Evolutionary conservation across 1,284 basidiomycete species (phyloP).

Genomic region (Xanthoconium separans): DNA sequence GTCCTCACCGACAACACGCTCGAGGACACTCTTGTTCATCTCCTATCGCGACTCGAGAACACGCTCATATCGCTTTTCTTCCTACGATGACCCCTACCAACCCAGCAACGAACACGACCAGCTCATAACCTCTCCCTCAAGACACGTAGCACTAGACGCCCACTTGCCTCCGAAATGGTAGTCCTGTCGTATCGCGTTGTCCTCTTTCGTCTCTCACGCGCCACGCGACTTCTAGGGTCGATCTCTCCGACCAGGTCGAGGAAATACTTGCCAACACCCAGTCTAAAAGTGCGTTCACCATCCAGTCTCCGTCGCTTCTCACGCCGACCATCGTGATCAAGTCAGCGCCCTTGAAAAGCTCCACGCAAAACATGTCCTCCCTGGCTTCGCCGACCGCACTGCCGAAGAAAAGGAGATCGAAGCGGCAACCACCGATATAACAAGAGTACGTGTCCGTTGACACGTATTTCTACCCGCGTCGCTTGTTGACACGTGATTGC

Average conservation of each 20-base stretch:
- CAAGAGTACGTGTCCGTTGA: constrained; percentile 54
- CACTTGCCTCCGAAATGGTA: constrained; percentile 74
- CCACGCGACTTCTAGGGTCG: constrained; percentile 64
- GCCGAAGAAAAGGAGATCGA: constrained; percentile 96
- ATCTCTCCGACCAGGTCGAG: constrained; percentile 86
- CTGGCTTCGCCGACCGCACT: constrained; percentile 93
- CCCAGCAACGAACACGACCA: constrained; percentile 66
- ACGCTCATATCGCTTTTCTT: constrained; percentile 43
- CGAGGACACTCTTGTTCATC: constrained; percentile 90
- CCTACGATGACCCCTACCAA: constrained; percentile 43
- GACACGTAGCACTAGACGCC: constrained; percentile 58
- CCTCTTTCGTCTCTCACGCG: constrained; percentile 10
- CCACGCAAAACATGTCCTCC: constrained; percentile 93
- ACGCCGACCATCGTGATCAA: constrained; percentile 34
- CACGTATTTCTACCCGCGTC: constrained; percentile 16
- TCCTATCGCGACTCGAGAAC: constrained; percentile 87
- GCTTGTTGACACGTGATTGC: constrained; percentile 7
- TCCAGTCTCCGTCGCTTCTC: constrained; percentile 12
- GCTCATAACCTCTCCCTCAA: constrained; percentile 53
- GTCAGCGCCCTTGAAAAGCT: constrained; percentile 86
- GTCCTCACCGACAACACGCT: constrained; percentile 65
- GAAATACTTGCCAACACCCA: constrained; percentile 68
- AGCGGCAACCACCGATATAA: constrained; percentile 82
- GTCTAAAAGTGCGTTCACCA: constrained; percentile 69
- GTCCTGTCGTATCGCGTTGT: constrained; percentile 2